phyloP scores from a whole-genome alignment of 148 eudicot genomes.

The Chenopodium quinoa region DNA sequence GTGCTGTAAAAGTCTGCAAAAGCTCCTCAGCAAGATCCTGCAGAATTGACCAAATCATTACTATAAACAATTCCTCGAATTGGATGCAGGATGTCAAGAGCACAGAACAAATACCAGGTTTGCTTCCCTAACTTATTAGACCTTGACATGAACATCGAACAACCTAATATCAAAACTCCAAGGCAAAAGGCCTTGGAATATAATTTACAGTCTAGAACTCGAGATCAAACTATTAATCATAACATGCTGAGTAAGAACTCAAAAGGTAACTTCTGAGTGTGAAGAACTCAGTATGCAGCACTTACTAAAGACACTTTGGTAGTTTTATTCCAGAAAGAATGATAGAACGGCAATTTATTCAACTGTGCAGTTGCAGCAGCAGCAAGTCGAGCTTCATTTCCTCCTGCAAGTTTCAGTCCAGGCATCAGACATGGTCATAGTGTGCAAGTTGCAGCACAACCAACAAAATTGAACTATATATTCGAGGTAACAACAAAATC shows the following conservation, averaged over 20 bases:
- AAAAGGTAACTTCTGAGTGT: neutral
- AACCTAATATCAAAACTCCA: no score
- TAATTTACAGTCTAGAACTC: neutral
- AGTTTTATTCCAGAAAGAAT: conserved; percentile 93
- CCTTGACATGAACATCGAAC: no score
- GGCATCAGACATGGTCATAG: conserved; percentile 8
- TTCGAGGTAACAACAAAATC: neutral
- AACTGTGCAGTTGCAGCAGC: conserved; percentile 76
- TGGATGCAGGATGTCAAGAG: neutral
- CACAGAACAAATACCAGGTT: neutral
- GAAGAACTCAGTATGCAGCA: conserved; percentile 4
- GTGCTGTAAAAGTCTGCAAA: conserved; percentile 60
- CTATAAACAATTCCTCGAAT: neutral
- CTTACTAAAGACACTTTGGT: conserved; percentile 82
- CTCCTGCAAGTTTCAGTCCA: conserved; percentile 52
- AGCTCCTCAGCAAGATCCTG: conserved; percentile 93
- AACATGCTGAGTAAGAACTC: neutral
- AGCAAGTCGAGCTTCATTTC: conserved; percentile 82
- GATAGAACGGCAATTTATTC: conserved; percentile 83
- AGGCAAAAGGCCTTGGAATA: no score
- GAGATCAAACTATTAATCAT: neutral
- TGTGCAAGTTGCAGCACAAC: neutral
- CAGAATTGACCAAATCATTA: conserved; percentile 5
- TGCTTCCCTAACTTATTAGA: neutral
- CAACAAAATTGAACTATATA: neutral